Percentiles rank a stretch among this genome's conserved stretches.
phyloP scores from a whole-genome alignment of 345 rosid genomes.

The Rhizophora mangle region DNA sequence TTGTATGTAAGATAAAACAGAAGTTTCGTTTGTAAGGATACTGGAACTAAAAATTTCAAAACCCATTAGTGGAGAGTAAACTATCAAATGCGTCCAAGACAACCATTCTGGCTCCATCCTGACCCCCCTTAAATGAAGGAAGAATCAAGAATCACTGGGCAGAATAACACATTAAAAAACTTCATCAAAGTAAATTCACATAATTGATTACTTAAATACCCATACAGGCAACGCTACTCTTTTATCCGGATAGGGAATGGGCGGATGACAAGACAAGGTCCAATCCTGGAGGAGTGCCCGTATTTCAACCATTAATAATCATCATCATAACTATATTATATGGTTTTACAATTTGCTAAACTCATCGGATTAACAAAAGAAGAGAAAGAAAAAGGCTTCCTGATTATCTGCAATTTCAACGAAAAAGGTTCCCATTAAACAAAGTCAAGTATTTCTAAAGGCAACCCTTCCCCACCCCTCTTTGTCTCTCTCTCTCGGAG shows the following conservation, averaged over 20 bases:
- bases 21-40: constrained; percentile 51
- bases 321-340: neutral
- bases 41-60: constrained; percentile 28
- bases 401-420: constrained; percentile 32
- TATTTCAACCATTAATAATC: neutral
- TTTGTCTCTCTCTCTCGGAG: neutral
- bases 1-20: constrained; percentile 51
- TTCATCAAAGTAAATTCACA: neutral
- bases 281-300: neutral
- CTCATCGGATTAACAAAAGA: neutral
- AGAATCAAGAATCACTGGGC: neutral
- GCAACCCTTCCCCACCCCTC: neutral
- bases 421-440: constrained; percentile 18
- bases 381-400: constrained; percentile 5
- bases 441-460: constrained; percentile 15
- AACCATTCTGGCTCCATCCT: constrained; percentile 11
- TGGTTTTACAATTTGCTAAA: constrained; percentile 2
- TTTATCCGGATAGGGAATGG: too few species aligned
- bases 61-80: constrained; percentile 13
- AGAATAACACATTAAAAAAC: constrained; percentile 10
- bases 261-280: too few species aligned
- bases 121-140: neutral
- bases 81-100: constrained; percentile 27
- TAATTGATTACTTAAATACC: too few species aligned
- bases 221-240: too few species aligned